phyloP scores from a whole-genome alignment of 148 eudicot genomes.

The Rhododendron simsii region DNA sequence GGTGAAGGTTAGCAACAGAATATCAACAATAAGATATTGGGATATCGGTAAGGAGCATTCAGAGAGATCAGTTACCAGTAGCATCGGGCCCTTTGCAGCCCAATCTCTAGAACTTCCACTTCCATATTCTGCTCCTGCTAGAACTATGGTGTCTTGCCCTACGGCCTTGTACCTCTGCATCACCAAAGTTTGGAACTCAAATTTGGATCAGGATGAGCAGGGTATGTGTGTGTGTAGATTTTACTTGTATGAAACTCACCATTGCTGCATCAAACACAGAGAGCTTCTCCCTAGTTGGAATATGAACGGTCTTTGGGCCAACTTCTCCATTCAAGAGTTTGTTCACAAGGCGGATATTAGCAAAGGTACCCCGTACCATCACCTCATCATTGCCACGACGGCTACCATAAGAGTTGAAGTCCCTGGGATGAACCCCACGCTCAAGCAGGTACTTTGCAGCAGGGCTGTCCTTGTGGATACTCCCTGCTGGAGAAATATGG shows the following conservation, averaged over 20 bases:
- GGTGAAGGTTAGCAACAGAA: neutral
- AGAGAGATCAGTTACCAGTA: conserved; percentile 41
- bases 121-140: conserved; percentile 99
- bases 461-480: conserved; percentile 91
- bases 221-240: neutral
- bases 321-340: conserved; percentile 83
- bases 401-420: conserved; percentile 92
- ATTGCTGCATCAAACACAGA: conserved; percentile 78
- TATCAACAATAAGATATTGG: neutral
- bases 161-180: conserved; percentile 85
- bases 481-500: conserved; percentile 95
- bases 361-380: conserved; percentile 96
- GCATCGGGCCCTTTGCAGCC: conserved; percentile 99
- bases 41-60: neutral
- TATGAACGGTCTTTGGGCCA: conserved; percentile 83
- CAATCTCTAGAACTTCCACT: conserved; percentile 99
- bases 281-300: conserved; percentile 76
- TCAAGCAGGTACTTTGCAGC: conserved; percentile 84
- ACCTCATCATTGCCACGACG: conserved; percentile 94
- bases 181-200: neutral
- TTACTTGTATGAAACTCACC: conserved; percentile 38
- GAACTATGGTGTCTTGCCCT: conserved; percentile 74
- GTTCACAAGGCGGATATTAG: conserved; percentile 85
- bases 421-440: conserved; percentile 77
- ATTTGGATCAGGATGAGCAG: neutral